Evolutionary conservation across 352 stramenopile genomes (phyloP), one percentile per base, ranked within the genome.

Genomic region (Phytophthora megakarya): DNA sequence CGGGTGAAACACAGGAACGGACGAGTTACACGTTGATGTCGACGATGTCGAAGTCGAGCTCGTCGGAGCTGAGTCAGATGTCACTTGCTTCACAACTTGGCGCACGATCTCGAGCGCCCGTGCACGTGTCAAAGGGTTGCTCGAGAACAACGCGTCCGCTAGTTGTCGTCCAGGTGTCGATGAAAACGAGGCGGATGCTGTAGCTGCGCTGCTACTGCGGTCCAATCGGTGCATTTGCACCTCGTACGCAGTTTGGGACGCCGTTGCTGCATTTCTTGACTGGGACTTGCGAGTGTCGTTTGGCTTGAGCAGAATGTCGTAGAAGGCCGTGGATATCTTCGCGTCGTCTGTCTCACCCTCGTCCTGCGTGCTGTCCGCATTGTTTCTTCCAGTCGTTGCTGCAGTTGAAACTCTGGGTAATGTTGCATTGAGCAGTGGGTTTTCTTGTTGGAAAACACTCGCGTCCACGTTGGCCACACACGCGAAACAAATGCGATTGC

Each of bases 71-170:
- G 61, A 44, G 25, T 72, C 25, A 18, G 68, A 45, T 23, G 75
- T 78, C 44, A 83, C 73, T 25, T 84, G 67, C 43, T 75, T 57
- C 28, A 91, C 76, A 10, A 81, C 72, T 32, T 77, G 72, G 0
- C 74, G 78, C 1, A 91, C 57, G 8, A 76, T 63, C 33, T 87
- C 76, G 9, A 91, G 66, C 6, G 82, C 82, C 18, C 68, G 72
- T 3, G 82, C 82, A 13, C 82, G 75, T 26, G 70, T 72, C 21
- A 77, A 44, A 3, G 78, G 74, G 37, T 89, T 69, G 10, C 66
- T 72, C 5, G 82, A 91, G 67, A 86, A 89, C 7, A 91, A 59
- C 35, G 83, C 82, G 10, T 87, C 75, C 2, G 82, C 82, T 16
- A 91, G 51, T 68, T 90, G 77, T 26, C 70, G 59, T 37, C 81